Percentiles rank a stretch among this genome's conserved stretches.
Conservation (phyloP, 495 filamentous ascomycete genomes). For the Bacidia gigantensis region DNA sequence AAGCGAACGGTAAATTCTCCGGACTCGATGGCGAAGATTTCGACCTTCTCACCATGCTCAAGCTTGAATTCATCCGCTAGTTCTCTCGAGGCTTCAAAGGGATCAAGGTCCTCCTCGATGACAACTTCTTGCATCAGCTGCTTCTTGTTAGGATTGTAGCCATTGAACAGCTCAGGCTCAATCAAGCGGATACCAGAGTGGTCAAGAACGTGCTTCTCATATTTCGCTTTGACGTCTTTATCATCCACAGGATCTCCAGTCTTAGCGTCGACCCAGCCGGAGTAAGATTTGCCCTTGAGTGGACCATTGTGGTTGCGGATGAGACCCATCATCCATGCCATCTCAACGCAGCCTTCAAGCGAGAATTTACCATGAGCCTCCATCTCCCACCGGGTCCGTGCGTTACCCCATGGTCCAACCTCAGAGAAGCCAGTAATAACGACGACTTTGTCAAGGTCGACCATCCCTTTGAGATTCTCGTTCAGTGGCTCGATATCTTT, state of each 20-base stretch:
- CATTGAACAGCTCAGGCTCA: slow-evolving; percentile 91
- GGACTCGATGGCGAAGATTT: slow-evolving; percentile 91
- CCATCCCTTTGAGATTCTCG: slow-evolving; percentile 83
- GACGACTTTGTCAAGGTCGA: slow-evolving; percentile 93
- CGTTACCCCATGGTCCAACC: slow-evolving; percentile 96
- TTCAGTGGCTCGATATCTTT: slow-evolving; percentile 79
- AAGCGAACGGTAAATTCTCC: slow-evolving; percentile 89
- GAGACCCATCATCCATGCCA: slow-evolving; percentile 99
- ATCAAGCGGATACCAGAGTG: slow-evolving; percentile 96
- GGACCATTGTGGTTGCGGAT: slow-evolving; percentile 99
- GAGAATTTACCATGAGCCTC: slow-evolving; percentile 94
- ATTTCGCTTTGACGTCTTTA: slow-evolving; percentile 92
- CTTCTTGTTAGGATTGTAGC: slow-evolving; percentile 97
- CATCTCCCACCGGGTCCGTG: slow-evolving; percentile 97
- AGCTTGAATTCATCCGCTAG: slow-evolving; percentile 94
- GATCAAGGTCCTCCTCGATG: slow-evolving; percentile 89
- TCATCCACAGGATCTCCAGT: slow-evolving; percentile 90
- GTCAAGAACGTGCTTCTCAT: slow-evolving; percentile 90
- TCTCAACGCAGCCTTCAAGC: slow-evolving; percentile 93
- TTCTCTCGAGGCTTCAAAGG: slow-evolving; percentile 94
- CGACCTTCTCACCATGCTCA: slow-evolving; percentile 92
- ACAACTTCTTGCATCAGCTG: slow-evolving; percentile 95
- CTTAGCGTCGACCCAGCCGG: slow-evolving; percentile 95
- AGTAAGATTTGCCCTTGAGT: slow-evolving; percentile 90
- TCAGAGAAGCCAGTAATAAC: slow-evolving; percentile 96